Evolutionary conservation across 768 basidiomycete species (phyloP).

Genomic region (Auriscalpium vulgare): DNA sequence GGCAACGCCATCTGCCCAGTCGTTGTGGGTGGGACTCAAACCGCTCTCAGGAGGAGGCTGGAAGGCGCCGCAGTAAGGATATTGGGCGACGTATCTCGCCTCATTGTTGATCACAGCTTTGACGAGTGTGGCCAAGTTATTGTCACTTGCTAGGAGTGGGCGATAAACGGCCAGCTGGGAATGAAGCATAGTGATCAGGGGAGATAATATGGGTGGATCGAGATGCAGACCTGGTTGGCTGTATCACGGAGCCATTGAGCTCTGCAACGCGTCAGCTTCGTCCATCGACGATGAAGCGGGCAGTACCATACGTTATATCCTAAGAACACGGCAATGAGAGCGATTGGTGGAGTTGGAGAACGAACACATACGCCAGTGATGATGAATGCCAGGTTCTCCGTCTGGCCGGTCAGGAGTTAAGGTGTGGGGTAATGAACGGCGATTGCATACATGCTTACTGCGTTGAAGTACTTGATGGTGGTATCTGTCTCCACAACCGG

Average conservation of each 20-base stretch:
- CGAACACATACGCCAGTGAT: slow-evolving; percentile 56
- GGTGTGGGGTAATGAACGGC: not conserved
- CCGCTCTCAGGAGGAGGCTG: slow-evolving; percentile 76
- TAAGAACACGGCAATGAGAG: slow-evolving; percentile 19
- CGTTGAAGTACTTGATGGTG: slow-evolving; percentile 68
- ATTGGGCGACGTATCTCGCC: slow-evolving; percentile 60
- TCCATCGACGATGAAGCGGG: slow-evolving; percentile 5
- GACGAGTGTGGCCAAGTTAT: slow-evolving; percentile 52
- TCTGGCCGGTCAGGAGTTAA: slow-evolving; percentile 24
- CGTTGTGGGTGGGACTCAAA: slow-evolving; percentile 53
- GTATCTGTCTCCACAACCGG: slow-evolving; percentile 42
- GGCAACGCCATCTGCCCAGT: slow-evolving; percentile 59
- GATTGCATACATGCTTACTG: slow-evolving; percentile 29
- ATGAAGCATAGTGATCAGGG: slow-evolving; percentile 1
- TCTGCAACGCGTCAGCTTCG: slow-evolving; percentile 25
- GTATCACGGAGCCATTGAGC: slow-evolving; percentile 84
- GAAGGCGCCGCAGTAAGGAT: slow-evolving; percentile 77
- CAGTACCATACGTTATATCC: slow-evolving; percentile 61
- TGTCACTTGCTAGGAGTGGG: slow-evolving; percentile 47
- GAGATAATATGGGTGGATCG: slow-evolving; percentile 1
- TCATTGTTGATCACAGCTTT: slow-evolving; percentile 82
- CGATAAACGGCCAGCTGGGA: slow-evolving; percentile 64
- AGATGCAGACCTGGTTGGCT: slow-evolving; percentile 53
- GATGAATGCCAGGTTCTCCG: slow-evolving; percentile 68
- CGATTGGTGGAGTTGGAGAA: not conserved